Evolutionary conservation across 2,329 filamentous ascomycete species (phyloP).

Genomic region (Arthrinium phaeospermum): DNA sequence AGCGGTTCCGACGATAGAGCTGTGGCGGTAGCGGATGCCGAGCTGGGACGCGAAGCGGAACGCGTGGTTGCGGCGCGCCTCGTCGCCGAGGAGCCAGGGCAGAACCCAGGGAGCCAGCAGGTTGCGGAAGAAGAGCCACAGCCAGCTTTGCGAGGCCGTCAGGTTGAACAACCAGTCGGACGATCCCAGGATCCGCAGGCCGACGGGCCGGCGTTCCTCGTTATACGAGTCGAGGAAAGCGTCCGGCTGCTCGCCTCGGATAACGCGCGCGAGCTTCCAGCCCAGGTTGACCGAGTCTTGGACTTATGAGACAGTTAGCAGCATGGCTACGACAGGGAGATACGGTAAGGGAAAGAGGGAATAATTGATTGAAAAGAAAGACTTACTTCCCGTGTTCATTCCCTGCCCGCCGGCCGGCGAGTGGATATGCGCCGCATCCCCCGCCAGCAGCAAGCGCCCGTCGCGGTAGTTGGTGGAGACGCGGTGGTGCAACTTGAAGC

Average conservation of each 20-base stretch:
- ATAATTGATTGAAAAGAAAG: too few species aligned
- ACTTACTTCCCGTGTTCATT: slow-evolving; percentile 59
- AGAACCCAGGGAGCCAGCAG: slow-evolving; percentile 44
- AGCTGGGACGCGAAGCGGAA: slow-evolving; percentile 49
- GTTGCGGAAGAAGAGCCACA: slow-evolving; percentile 46
- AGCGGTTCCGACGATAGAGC: slow-evolving; percentile 42
- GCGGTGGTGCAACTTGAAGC: slow-evolving; percentile 52
- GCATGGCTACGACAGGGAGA: not conserved
- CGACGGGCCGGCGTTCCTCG: slow-evolving; percentile 53
- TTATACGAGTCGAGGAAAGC: slow-evolving; percentile 54
- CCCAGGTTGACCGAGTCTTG: slow-evolving; percentile 59
- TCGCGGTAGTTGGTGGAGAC: slow-evolving; percentile 45
- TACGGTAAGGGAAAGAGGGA: too few species aligned
- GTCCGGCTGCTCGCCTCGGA: slow-evolving; percentile 38
- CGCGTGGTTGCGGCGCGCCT: slow-evolving; percentile 28
- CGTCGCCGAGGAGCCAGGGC: slow-evolving; percentile 40
- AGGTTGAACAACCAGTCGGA: slow-evolving; percentile 49
- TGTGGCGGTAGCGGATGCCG: slow-evolving; percentile 48
- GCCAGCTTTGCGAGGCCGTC: slow-evolving; percentile 42
- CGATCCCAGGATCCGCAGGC: slow-evolving; percentile 45
- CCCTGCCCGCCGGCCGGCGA: slow-evolving; percentile 61
- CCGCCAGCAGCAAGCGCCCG: slow-evolving; percentile 58
- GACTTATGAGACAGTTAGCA: slow-evolving; percentile 31
- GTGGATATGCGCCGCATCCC: slow-evolving; percentile 64
- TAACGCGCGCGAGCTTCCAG: slow-evolving; percentile 58